Base-by-base conservation (phyloP, 2,329 filamentous ascomycete species). In the Cercospora nicotianae region DNA sequence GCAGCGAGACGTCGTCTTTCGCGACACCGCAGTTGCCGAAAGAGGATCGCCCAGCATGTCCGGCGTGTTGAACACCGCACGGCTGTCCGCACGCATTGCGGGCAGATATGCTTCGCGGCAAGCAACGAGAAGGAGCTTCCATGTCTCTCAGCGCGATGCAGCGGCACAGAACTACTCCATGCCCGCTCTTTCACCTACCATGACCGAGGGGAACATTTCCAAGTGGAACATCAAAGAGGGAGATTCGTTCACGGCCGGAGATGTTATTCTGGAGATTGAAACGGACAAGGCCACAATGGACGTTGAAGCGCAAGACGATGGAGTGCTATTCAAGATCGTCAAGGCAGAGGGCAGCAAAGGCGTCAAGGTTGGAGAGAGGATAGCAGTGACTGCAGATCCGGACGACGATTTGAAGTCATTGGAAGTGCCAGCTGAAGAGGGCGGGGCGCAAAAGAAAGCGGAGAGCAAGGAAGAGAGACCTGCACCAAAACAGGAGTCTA, bases 251-350 rank as follows among this genome's bases (percentile, higher is more conserved):
- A 84, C 87, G 60, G 91, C 92, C 67, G 93, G 93, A 73, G 93
- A 96, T 79, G 92, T 96, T 33, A 85, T 96, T 62, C 88, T 96
- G 68, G 93, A 96, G 81, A 95, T 96, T 78, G 93, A 96, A 83
- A 96, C 93, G 67, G 93, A 96, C 81, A 96, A 96, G 85, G 93
- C 93, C 65, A 92, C 92, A 66, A 96, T 96, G 92, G 93, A 96
- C 75, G 93, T 96, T 28, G 93, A 96, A 83, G 93, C 93, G 48
- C 93, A 95, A 82, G 93, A 96, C 55, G 92, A 96, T 77, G 93
- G 93, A 51, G 84, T 94, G 73, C 82, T 96, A 80, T 89, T 93
- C 77, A 96, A 95, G 85, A 94, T 96, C 74, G 87, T 89, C 78
- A 83, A 89, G 77, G 83, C 83, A 53, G 90, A 93, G 77, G 92